Evolutionary conservation across 257 asterid species (phyloP).

Genomic region (Cruciata laevipes): DNA sequence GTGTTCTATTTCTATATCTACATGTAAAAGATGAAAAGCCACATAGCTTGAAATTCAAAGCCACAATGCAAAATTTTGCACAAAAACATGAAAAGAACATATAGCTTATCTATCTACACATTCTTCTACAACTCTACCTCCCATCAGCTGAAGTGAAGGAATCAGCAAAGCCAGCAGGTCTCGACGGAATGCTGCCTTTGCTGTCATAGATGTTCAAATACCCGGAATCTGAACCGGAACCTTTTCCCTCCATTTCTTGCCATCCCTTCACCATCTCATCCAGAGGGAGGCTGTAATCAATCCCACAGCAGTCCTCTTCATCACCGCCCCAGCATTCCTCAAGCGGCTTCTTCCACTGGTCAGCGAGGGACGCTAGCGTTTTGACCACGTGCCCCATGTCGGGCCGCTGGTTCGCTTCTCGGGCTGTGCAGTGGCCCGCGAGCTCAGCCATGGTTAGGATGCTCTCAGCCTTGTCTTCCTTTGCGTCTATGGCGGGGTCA

Average conservation of each 20-base stretch:
- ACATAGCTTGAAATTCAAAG: background rate
- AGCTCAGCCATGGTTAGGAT: constrained; percentile 65
- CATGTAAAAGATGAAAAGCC: background rate
- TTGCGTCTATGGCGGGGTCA: constrained; percentile 45
- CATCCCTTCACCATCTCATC: constrained; percentile 88
- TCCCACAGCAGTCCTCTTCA: constrained; percentile 69
- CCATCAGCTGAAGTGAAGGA: constrained; percentile 88
- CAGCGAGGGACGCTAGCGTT: constrained; percentile 61
- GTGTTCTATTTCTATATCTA: background rate
- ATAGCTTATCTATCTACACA: constrained; percentile 13
- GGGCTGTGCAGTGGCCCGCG: constrained; percentile 85
- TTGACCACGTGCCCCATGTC: constrained; percentile 85
- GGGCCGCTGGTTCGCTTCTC: constrained; percentile 83
- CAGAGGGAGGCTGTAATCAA: constrained; percentile 88
- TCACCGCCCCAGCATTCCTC: constrained; percentile 31
- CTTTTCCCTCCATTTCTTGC: constrained; percentile 82
- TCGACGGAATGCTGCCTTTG: constrained; percentile 76
- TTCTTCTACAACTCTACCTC: constrained; percentile 24
- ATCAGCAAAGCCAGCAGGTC: constrained; percentile 87
- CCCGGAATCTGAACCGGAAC: constrained; percentile 33
- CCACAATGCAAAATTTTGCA: background rate
- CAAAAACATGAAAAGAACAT: background rate
- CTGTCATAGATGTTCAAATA: constrained; percentile 67
- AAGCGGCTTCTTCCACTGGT: constrained; percentile 74
- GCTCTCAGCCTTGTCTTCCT: constrained; percentile 49